These are phyloP conservation scores for Fonsecaea nubica DNA, from an alignment of 2,329 filamentous ascomycete genomes.

Conservation along the genomic window DNA sequence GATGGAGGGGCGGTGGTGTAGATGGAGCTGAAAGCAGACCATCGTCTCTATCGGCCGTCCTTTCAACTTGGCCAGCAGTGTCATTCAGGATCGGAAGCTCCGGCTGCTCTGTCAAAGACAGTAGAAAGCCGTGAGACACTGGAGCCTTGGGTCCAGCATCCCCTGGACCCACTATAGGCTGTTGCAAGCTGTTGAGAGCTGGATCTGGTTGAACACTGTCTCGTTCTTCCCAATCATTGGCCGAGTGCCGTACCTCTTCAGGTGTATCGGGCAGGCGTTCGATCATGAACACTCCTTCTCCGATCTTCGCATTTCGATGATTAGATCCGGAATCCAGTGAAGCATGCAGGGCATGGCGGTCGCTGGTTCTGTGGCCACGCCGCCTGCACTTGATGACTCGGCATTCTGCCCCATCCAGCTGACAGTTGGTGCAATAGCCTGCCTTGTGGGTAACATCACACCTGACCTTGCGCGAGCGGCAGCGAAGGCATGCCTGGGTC, in stretches of 20 bases:
- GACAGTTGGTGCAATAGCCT: conserved; percentile 11
- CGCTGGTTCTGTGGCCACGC: not conserved
- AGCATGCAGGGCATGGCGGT: not conserved
- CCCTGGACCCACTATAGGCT: not conserved
- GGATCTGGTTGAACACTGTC: not conserved
- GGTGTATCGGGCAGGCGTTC: not conserved
- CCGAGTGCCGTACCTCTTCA: not conserved
- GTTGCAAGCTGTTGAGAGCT: not conserved
- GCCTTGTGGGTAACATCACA: conserved; percentile 10
- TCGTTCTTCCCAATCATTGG: conserved; percentile 1
- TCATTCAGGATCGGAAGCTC: not conserved
- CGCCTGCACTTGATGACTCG: conserved; percentile 6
- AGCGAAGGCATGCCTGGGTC: conserved; percentile 6
- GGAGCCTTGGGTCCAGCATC: not conserved
- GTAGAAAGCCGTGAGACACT: not conserved
- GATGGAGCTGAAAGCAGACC: not conserved
- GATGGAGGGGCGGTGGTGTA: not conserved
- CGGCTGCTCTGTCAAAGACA: not conserved
- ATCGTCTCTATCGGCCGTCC: not conserved
- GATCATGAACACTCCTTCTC: not conserved
- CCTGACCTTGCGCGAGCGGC: conserved; percentile 12
- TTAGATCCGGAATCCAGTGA: not conserved
- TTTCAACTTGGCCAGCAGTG: not conserved
- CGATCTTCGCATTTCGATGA: not conserved
- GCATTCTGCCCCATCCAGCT: conserved; percentile 1